Evolutionary conservation across 306 rosid species (phyloP).

Genomic region (Myrica gale): DNA sequence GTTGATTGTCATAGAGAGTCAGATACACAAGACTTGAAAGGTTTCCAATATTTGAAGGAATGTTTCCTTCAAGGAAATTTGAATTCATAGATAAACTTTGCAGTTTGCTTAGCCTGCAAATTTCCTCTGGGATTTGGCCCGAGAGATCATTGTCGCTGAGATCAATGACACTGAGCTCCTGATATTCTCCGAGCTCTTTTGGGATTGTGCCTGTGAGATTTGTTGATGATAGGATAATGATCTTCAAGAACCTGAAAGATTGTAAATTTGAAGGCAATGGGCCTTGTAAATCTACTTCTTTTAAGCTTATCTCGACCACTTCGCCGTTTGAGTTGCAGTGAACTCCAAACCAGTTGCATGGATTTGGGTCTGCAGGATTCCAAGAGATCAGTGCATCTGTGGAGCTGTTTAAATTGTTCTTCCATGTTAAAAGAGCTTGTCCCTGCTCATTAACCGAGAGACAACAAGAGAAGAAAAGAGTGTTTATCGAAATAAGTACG

Average conservation of each 20-base stretch:
- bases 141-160: constrained; percentile 58
- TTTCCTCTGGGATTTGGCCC: constrained; percentile 66
- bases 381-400: constrained; percentile 54
- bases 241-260: constrained; percentile 51
- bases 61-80: constrained; percentile 62
- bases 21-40: constrained; percentile 58
- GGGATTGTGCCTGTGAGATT: constrained; percentile 73
- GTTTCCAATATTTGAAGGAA: constrained; percentile 59
- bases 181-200: constrained; percentile 55
- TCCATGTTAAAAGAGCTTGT: constrained; percentile 77
- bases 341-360: constrained; percentile 88
- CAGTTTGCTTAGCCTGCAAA: constrained; percentile 64
- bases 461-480: constrained; percentile 48
- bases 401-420: constrained; percentile 51
- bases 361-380: constrained; percentile 48
- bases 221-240: constrained; percentile 49
- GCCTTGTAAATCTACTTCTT: constrained; percentile 59
- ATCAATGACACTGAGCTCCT: constrained; percentile 53
- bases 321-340: constrained; percentile 54
- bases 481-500: constrained; percentile 43
- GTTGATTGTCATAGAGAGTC: constrained; percentile 64
- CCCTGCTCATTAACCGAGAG: constrained; percentile 80
- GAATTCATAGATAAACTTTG: constrained; percentile 45
- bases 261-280: constrained; percentile 75
- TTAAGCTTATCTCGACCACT: constrained; percentile 58